A percentile compares a stretch with the other conserved stretches of the same genome.
Conservation (phyloP, 306 rosid species). For the Canavalia gladiata region DNA sequence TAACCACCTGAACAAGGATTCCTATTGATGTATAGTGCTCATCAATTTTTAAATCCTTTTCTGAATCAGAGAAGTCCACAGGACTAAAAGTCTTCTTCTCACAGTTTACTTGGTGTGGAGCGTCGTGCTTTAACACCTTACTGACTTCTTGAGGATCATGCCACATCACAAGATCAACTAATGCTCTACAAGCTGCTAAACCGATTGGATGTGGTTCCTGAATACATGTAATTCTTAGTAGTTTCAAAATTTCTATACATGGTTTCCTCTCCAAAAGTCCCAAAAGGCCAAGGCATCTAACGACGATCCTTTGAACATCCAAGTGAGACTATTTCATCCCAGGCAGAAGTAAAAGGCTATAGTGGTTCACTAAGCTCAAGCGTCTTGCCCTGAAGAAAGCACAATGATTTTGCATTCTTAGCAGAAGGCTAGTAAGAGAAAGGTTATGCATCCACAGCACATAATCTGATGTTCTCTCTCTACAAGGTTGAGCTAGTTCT, state of each 20-base stretch:
- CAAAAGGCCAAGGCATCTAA: constrained; percentile 92
- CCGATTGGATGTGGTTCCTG: constrained; percentile 75
- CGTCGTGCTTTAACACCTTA: constrained; percentile 54
- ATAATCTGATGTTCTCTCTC: constrained; percentile 89
- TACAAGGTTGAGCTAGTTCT: constrained; percentile 85
- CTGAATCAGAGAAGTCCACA: constrained; percentile 65
- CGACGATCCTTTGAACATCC: constrained; percentile 88
- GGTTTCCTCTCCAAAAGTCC: constrained; percentile 91
- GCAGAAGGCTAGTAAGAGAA: constrained; percentile 77
- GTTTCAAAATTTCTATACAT: constrained; percentile 75
- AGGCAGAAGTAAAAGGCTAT: constrained; percentile 81
- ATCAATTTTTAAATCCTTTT: constrained; percentile 53
- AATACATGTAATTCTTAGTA: constrained; percentile 70
- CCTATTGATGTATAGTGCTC: too few species aligned
- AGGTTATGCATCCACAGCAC: constrained; percentile 94
- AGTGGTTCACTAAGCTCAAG: constrained; percentile 71
- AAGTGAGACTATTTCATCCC: constrained; percentile 91
- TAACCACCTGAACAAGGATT: too few species aligned
- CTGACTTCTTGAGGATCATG: constrained; percentile 89
- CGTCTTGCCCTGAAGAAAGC: constrained; percentile 67
- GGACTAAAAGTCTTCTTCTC: constrained; percentile 63
- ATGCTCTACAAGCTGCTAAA: constrained; percentile 78
- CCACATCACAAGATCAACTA: constrained; percentile 90
- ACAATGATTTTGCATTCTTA: constrained; percentile 79
- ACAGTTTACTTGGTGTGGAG: constrained; percentile 50